Base-by-base conservation (phyloP, 2,329 filamentous ascomycete species). In the Microcyclosporella mali region DNA sequence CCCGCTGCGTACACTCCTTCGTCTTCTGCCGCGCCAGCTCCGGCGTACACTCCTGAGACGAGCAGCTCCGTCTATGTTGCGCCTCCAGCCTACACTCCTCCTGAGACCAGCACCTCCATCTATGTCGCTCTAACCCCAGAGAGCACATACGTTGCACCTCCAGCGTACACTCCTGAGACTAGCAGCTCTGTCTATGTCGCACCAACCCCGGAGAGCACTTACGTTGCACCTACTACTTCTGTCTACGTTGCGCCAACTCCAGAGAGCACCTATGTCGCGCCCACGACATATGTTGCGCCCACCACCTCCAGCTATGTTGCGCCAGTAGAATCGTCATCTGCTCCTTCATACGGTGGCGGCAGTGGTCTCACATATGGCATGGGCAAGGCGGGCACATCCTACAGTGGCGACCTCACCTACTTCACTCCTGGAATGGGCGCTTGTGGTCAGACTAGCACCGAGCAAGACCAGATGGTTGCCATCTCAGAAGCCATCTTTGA, bases 371-470 rank as follows among this genome's bases (percentile, higher is more conserved):
- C 42, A n/a, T 33, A 18, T 21, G 62, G 58, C 19, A 48, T 51
- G 21, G 64, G 60, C 36, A 53, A 59, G 18, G 45, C 61, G 7
- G 68, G 64, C 37, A 57, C 58, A 19, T 62, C 54, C 21, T 71
- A 64, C 68, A 58, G 60, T 0, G 86, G 85, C 48, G 77, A 88
- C 37, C 73, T 87, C 53, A 92, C 87, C 46, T 89, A 78, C 72
- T 94, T 85, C 69, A 67, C 72, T 31, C 70, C 83, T 36, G 86
- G 82, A 32, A 60, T 84, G 7, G 82, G 83, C 46, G 66, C 82
- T 16, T 92, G 87, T 59, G 85, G 85, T 41, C 64, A 62, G 29
- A 75, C 79, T 52, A 81, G 81, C 66, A 60, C 70, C 35, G 78
- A 65, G 50, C 63, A 59, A 3, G 71, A 80, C 15, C 70, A 77